Evolutionary conservation across 768 basidiomycete species (phyloP).

Genomic region (Leccinum truebloodii): DNA sequence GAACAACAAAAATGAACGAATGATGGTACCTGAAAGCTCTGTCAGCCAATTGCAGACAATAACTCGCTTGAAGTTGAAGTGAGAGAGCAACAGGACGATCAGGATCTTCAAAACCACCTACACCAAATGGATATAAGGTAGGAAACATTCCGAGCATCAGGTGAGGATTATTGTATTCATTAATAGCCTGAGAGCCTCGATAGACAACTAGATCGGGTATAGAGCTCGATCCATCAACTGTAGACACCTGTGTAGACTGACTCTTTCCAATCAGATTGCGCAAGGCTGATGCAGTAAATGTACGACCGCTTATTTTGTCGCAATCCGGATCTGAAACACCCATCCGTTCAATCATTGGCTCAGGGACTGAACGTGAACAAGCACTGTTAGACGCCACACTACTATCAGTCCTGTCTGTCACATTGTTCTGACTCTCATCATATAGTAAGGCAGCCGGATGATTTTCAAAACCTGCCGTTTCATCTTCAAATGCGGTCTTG

Average conservation of each 20-base stretch:
- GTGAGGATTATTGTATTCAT: conserved; percentile 35
- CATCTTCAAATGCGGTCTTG: too few relatives aligned
- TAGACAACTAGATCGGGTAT: conserved; percentile 28
- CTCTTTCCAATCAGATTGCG: conserved; percentile 16
- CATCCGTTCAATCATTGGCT: conserved; percentile 27
- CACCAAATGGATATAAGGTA: conserved; percentile 32
- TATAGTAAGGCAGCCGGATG: not conserved
- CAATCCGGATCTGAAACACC: conserved; percentile 34
- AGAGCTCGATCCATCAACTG: too few relatives aligned
- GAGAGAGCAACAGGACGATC: not conserved
- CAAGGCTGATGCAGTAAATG: conserved; percentile 28
- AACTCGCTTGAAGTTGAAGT: not conserved
- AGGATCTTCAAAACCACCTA: conserved; percentile 33
- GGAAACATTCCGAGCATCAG: conserved; percentile 35
- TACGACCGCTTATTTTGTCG: conserved; percentile 21
- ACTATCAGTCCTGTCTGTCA: too few relatives aligned
- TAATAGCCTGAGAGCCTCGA: conserved; percentile 19
- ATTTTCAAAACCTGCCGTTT: not conserved
- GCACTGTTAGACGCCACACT: too few relatives aligned
- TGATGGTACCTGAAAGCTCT: not conserved
- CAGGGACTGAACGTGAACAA: not conserved
- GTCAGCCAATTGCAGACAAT: too few relatives aligned
- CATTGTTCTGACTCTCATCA: too few relatives aligned
- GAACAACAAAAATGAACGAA: not conserved
- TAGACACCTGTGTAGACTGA: not conserved